These are phyloP conservation scores for Trichoderma virens DNA, from an alignment of 495 filamentous ascomycete genomes.

Conservation along the genomic window DNA sequence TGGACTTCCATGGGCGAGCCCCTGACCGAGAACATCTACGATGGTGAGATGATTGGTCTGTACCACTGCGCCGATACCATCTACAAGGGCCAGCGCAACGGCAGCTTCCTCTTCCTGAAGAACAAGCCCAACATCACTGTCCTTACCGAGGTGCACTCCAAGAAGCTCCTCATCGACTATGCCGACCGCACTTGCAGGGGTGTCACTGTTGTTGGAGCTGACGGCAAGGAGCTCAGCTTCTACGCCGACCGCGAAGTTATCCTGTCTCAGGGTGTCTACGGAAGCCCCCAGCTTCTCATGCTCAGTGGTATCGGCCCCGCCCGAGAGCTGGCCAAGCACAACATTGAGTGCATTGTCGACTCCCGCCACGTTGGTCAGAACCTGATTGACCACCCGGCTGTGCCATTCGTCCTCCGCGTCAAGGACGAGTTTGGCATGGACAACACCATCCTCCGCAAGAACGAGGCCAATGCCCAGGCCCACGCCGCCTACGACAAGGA, in stretches of 20 bases:
- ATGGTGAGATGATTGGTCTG: conserved; percentile 49
- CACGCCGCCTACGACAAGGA: conserved; percentile 39
- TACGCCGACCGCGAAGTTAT: conserved; percentile 51
- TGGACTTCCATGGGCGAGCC: conserved; percentile 48
- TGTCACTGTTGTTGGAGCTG: neutral
- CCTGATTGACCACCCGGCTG: conserved; percentile 41
- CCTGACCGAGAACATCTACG: conserved; percentile 48
- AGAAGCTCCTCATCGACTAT: conserved; percentile 45
- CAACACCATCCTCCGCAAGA: conserved; percentile 40
- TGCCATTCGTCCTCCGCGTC: conserved; percentile 35
- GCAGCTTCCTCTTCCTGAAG: conserved; percentile 43
- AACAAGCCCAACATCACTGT: conserved; percentile 45
- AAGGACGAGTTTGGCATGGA: conserved; percentile 50
- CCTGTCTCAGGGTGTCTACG: conserved; percentile 47
- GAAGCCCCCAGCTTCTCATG: conserved; percentile 51
- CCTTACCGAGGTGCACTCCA: conserved; percentile 39
- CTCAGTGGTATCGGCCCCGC: conserved; percentile 49
- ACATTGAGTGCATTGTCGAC: conserved; percentile 41
- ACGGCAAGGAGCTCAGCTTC: conserved; percentile 11
- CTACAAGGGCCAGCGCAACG: conserved; percentile 49
- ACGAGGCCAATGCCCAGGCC: conserved; percentile 38
- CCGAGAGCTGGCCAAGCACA: conserved; percentile 33
- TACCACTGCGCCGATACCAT: conserved; percentile 48
- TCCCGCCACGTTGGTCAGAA: conserved; percentile 51
- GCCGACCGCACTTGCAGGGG: conserved; percentile 13